These are phyloP conservation scores for Tuber calosporum DNA, from an alignment of 495 filamentous ascomycete species.

Conservation along the genomic window DNA sequence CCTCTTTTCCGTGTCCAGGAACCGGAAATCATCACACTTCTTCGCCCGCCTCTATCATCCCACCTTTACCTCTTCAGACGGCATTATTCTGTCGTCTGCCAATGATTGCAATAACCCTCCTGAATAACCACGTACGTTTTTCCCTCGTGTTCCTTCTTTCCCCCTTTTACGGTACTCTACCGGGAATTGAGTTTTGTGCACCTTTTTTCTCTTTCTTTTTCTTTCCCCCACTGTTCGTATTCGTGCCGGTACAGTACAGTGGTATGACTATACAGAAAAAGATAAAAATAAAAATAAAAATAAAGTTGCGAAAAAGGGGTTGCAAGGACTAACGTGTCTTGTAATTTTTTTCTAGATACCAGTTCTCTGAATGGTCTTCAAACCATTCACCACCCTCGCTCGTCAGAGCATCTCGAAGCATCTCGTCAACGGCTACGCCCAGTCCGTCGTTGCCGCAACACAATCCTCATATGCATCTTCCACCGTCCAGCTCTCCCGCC, in stretches of 20 bases:
- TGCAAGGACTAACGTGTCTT: constrained; percentile 3
- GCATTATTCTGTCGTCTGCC: constrained; percentile 36
- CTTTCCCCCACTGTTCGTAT: neutral
- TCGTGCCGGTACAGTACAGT: neutral
- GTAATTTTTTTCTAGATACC: constrained; percentile 29
- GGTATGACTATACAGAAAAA: neutral
- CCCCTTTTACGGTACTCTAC: neutral
- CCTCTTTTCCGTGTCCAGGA: neutral
- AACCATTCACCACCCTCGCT: constrained; percentile 80
- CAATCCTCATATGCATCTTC: constrained; percentile 80
- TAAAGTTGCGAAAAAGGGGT: too few species aligned
- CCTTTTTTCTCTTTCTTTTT: neutral
- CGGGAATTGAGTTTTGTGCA: constrained; percentile 11
- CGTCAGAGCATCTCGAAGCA: constrained; percentile 94
- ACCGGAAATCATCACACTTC: neutral
- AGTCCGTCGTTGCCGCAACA: constrained; percentile 91
- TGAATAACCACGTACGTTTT: constrained; percentile 34
- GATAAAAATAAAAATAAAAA: neutral
- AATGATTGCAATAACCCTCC: constrained; percentile 34
- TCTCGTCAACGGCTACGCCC: constrained; percentile 93
- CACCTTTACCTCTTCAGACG: constrained; percentile 14
- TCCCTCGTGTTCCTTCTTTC: neutral
- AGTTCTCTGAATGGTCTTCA: constrained; percentile 72
- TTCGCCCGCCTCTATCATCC: neutral
- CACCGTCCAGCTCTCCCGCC: constrained; percentile 53